Evolutionary conservation across 768 basidiomycete species (phyloP), one percentile per base, ranked within the genome.

Genomic region (Tylopilus intermedius): DNA sequence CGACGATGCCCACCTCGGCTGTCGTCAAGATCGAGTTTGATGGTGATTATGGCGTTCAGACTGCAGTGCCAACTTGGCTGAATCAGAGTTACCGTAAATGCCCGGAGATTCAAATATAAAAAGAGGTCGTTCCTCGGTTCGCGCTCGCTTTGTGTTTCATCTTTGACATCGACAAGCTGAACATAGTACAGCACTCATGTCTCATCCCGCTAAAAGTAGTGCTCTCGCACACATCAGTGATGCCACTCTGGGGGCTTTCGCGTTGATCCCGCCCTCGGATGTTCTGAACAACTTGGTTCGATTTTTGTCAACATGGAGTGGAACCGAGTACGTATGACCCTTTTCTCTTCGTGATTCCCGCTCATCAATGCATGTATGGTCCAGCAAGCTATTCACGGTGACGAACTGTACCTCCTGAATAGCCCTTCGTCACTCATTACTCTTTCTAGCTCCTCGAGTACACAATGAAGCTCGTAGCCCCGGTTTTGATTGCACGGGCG

Each of bases 281-380:
- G 81, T 77, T 5, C 66, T 92, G 41, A 77, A 90, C 61, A 89
- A 90, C 67, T 74, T 89, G 8, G 76, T 89, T 37, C 75, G 87
- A 62, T 90, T 82, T 64, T 73, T 92, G 48, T 82, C 85, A 50
- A 88, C 89, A 61, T 91, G 88, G 87, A 85, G 82, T 66, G 90
- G 90, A 26, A 89, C 81, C 80, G 90, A 93, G 90, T 90, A 74
- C 67, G 82, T 82, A 56, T 57, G 29, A 32, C 35, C 54, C 26
- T 58, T 44, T 54, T 61, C 22, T 35, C 27, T 53, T 42, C 37
- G 40, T 42, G 37, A 43, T 42, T 21, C 38, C 26, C 38, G 47
- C 66, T 60, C 47, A 59, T 51, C 32, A 45, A 44, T 49, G 38
- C 15, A 18, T 32, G 24, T 13, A 32, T 45, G 15, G 33, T 47